Percentiles rank a stretch among this genome's conserved stretches.
phyloP scores from a whole-genome alignment of 2,329 filamentous ascomycete species.

The Chalara sp. region DNA sequence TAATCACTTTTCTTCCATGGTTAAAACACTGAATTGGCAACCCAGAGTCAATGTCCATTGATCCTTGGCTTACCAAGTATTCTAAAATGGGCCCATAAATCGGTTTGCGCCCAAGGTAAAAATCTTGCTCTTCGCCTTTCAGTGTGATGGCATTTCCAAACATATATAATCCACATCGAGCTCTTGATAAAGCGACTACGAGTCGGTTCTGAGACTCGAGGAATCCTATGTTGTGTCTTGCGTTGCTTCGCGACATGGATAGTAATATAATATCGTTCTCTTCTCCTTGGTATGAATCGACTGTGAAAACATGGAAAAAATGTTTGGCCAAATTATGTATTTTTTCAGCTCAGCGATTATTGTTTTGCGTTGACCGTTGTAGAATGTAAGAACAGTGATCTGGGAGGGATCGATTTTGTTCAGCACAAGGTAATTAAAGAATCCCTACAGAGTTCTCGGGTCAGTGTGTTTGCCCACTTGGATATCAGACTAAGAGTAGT shows the following conservation, averaged over 20 bases:
- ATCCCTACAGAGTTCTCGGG: constrained; percentile 29
- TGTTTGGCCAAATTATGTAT: constrained; percentile 32
- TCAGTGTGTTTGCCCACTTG: too few species aligned
- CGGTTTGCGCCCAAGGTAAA: constrained; percentile 9
- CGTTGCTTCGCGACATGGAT: constrained; percentile 70
- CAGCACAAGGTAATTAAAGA: constrained; percentile 64
- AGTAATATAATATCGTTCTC: constrained; percentile 80
- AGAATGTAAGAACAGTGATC: constrained; percentile 69
- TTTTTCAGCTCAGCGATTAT: constrained; percentile 42
- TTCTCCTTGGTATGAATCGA: constrained; percentile 87
- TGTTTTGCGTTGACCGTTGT: constrained; percentile 51
- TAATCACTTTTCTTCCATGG: constrained; percentile 45
- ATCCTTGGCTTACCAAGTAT: constrained; percentile 33
- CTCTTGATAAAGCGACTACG: constrained; percentile 58
- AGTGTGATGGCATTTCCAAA: constrained; percentile 66
- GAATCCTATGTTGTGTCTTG: constrained; percentile 59
- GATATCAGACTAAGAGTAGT: too few species aligned
- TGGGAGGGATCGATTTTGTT: constrained; percentile 54
- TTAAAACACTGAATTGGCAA: constrained; percentile 58
- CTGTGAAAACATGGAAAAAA: constrained; percentile 60
- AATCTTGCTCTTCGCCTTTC: constrained; percentile 8
- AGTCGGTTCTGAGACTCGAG: constrained; percentile 54
- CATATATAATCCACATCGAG: constrained; percentile 72
- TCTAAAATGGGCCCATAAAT: constrained; percentile 28
- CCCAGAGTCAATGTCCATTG: constrained; percentile 27